Evolutionary conservation across 108 stramenopile species (phyloP), one percentile per base, ranked within the genome.

Genomic region (Seminavis robusta): DNA sequence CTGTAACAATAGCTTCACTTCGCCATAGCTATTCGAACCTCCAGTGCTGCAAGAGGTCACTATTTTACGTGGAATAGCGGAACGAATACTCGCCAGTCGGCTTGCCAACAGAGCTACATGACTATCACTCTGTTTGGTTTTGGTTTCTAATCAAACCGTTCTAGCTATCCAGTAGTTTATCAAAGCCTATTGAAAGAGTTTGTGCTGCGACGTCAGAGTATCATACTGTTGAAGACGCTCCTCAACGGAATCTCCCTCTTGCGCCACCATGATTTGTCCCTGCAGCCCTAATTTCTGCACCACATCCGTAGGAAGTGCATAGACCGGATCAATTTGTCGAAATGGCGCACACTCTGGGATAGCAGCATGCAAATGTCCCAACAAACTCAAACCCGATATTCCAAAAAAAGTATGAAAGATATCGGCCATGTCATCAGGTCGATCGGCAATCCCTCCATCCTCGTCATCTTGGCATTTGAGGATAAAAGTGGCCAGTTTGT

Each of bases 341-440:
- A 74, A 86, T 10, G 61, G 65, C 11, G 21, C 25, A 1, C 2
- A 13, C 4, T 56, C 41, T 5, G 17, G 39, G 9, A 37, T 37
- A 19, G 41, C 52, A 24, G 69, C 44, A 33, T 72, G 73, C 52
- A 98, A 74, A 37, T 85, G 63, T 17, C 84, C 86, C 42, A 98
- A 71, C 33, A 99, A 76, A 17, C 74, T 68, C 17, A 99, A 78
- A 29, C 99, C 99, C 24, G 88, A 66, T 47, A 98, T 64, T 5
- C 97, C 99, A 63, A 99, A 98, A 64, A 99, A 98, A 6, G 99
- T 98, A 67, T 99, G 99, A 65, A 97, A 98, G 10, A 99, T 88
- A 72, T 99, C 99, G 5, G 89, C 79, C 83, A 94, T 86, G 61
- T 96, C 90, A 31, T 84, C 80, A 17, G 98, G 99, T 56, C 97